Base-by-base conservation (phyloP, 2,329 filamentous ascomycete species). In the Cercospora sp. region DNA sequence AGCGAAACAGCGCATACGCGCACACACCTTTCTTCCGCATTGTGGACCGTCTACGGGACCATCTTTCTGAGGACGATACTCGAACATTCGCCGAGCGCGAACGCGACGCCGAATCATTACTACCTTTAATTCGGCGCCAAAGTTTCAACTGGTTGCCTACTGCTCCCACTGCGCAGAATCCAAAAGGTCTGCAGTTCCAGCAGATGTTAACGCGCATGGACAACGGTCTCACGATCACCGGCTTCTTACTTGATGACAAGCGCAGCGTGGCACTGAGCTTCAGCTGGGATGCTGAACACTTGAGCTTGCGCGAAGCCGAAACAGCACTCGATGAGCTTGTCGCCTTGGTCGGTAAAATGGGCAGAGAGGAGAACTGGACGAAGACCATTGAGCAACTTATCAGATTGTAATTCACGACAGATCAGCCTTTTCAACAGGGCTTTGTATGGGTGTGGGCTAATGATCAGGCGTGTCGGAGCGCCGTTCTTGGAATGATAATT, bases 61-160 rank as follows among this genome's bases (percentile, higher is more conserved):
- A 72, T 4, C 69, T 77, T 2, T 71, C 69, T 13, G 49, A 70
- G 8, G 71, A 74, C 51, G 76, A 77, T 65, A 71, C 71, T 7
- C 71, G 76, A 12, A 74, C 74, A 1, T 77, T 71, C 32, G 71
- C 72, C 12, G 75, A 76, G 55, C 69, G 75, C 7, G 74, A 77
- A 51, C 61, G 69, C 10, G 76, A 78, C 55, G 76, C 75, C 7
- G 74, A 75, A n/a, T 65, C 72, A n/a, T 57, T 77, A 5, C 64
- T 77, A 2, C 72, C 73, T 2, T 65, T 77, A 57, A 76, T 77
- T 65, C 66, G 76, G 12, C 67, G 76, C 30, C 76, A 77, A 65
- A 74, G 71, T 28, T 77, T 77, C 76, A 78, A 78, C 62, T 78
- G 76, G 76, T 68, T 78, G 32, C 75, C 76, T 16, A 75, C 73